Conservation (phyloP, 345 rosid species). For the Eucalyptus albens region DNA sequence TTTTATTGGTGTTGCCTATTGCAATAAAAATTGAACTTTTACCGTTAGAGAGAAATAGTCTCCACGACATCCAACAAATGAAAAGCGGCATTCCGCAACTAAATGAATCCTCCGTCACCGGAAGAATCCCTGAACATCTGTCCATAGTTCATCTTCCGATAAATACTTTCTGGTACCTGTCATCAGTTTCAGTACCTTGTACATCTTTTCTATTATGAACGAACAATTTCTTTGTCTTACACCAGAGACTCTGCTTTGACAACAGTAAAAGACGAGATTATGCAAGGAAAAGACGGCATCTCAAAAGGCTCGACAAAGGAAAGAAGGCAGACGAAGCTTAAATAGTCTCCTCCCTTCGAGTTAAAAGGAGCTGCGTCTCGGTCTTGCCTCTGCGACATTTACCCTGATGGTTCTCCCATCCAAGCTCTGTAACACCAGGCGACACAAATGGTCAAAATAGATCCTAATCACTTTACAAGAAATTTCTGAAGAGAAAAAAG, state of each 20-base stretch:
- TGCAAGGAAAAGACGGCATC: neutral
- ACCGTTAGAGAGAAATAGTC: neutral
- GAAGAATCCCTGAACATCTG: neutral
- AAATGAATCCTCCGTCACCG: neutral
- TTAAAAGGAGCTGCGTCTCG: slow-evolving; percentile 46
- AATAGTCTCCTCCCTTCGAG: neutral
- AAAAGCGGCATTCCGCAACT: neutral
- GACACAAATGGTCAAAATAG: neutral
- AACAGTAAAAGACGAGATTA: neutral
- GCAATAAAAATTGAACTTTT: neutral
- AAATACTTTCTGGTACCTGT: neutral
- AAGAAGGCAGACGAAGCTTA: neutral
- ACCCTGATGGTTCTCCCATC: slow-evolving; percentile 39
- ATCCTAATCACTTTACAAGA: neutral
- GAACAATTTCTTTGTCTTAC: neutral
- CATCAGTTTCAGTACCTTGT: neutral
- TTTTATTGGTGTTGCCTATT: neutral
- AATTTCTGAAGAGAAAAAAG: neutral
- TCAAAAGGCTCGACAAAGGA: neutral
- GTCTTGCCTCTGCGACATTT: slow-evolving; percentile 25
- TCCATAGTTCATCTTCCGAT: neutral
- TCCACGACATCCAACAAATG: neutral
- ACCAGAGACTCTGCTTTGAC: neutral
- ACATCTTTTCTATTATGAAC: neutral
- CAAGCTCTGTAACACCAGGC: slow-evolving; percentile 21